Evolutionary conservation across 768 basidiomycete genomes (phyloP), one percentile per base, ranked within the genome.

Genomic region (Lanmaoa rubissima): DNA sequence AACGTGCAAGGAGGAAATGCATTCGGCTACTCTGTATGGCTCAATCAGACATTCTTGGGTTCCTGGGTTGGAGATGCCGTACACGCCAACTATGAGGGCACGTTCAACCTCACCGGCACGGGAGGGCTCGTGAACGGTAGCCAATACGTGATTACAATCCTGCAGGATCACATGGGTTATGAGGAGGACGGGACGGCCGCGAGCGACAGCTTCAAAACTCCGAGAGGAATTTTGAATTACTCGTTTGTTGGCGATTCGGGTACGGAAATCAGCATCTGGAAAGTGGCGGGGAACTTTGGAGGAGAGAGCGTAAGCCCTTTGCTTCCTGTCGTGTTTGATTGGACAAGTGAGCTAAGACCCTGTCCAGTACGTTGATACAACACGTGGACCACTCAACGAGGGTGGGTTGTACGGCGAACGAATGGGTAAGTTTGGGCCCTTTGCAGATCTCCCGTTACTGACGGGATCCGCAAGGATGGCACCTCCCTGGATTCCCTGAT

Each of bases 381-480:
- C 73, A 24, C 77, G 85, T 17, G 84, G 84, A 6, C 74, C 81
- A n/a, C 68, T 82, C 54, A 85, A 86, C 58, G 83, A 84, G 65
- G 84, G 84, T 10, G 84, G 84, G 2, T 63, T 83, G 2, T 83
- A 77, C 54, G 82, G 73, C 14, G 83, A 85, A 66, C 76, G 84
- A 17, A 76, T 79, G 74, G 81, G 63, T 54, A 43, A 51, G 44
- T 32, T 28, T 28, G 53, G 17, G 6, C 4, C 0, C 14, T 46
- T 38, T 26, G 19, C 21, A 6, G 17, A 14, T 17, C 16, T 35
- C 16, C 16, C 35, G 39, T 49, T 24, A 31, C 39, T 63, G 54
- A 70, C 17, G 9, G n/a, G 36, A 21, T 38, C 21, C 19, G 12
- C 26, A 52, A 55, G 66, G 82, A 36, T 83, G 81, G 79, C 83